These are phyloP conservation scores for Xylariales sp. DNA, from an alignment of 2,329 filamentous ascomycete genomes.

Conservation along the genomic window DNA sequence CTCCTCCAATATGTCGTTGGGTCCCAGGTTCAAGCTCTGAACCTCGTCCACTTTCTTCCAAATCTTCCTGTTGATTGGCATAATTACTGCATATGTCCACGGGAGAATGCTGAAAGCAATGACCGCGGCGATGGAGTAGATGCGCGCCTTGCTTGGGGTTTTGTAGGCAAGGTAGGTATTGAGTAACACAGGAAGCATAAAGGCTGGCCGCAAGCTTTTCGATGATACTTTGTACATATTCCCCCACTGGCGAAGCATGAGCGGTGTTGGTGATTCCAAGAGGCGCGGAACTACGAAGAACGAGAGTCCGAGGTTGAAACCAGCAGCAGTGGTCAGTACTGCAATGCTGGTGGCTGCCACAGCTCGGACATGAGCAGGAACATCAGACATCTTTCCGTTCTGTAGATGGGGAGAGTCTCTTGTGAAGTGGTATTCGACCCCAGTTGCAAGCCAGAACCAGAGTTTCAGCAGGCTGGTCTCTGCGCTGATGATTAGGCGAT, in stretches of 20 bases:
- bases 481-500: too few relatives aligned
- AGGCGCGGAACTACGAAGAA: constrained; percentile 44
- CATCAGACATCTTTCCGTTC: constrained; percentile 1
- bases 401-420: too few relatives aligned
- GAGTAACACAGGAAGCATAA: constrained; percentile 33
- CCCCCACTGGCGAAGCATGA: constrained; percentile 53
- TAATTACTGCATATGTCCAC: constrained; percentile 45
- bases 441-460: too few relatives aligned
- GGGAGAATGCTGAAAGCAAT: constrained; percentile 43
- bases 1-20: not conserved
- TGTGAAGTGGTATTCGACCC: too few relatives aligned
- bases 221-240: constrained; percentile 34
- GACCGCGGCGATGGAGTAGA: constrained; percentile 41
- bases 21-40: constrained; percentile 18
- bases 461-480: too few relatives aligned
- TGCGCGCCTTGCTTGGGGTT: constrained; percentile 14
- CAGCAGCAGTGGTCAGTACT: constrained; percentile 38
- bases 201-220: constrained; percentile 31
- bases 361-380: constrained; percentile 29
- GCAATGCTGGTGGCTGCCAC: constrained; percentile 48
- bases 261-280: constrained; percentile 48
- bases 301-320: constrained; percentile 34
- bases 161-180: constrained; percentile 42
- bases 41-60: constrained; percentile 35
- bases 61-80: constrained; percentile 43